These are phyloP conservation scores for Penicillium sp. DNA, from an alignment of 2,329 filamentous ascomycete species.

Conservation along the genomic window DNA sequence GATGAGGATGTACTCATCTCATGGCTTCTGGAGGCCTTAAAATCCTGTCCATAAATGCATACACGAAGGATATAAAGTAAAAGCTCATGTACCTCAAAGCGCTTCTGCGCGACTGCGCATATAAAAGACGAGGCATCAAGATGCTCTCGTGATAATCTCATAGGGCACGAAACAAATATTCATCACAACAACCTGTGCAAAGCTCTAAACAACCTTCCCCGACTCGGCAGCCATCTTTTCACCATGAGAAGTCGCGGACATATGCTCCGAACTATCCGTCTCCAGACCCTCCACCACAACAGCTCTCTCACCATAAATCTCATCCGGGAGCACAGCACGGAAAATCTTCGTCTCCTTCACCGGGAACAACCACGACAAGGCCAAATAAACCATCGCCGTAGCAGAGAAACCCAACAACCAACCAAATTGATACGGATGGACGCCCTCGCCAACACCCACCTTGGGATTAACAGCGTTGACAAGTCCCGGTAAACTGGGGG, in stretches of 20 bases:
- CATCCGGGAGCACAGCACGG: conserved; percentile 44
- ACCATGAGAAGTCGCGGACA: conserved; percentile 6
- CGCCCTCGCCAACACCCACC: conserved; percentile 53
- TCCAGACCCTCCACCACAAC: conserved; percentile 32
- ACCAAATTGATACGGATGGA: conserved; percentile 68
- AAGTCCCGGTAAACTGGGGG: conserved; percentile 64
- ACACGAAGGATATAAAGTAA: neutral
- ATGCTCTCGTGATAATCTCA: neutral
- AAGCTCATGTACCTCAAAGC: conserved; percentile 3
- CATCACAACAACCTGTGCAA: neutral
- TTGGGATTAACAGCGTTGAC: conserved; percentile 49
- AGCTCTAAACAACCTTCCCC: conserved; percentile 19
- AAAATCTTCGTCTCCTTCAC: conserved; percentile 57
- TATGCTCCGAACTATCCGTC: conserved; percentile 19
- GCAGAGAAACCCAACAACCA: conserved; percentile 68
- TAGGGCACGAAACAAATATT: neutral
- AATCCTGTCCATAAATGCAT: too few species aligned
- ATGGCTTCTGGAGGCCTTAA: too few species aligned
- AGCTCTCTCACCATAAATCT: conserved; percentile 39
- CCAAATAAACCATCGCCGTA: conserved; percentile 63
- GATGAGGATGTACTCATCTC: too few species aligned
- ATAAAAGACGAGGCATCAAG: neutral
- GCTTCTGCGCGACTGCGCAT: too few species aligned
- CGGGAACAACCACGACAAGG: conserved; percentile 57
- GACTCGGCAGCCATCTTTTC: conserved; percentile 12